Evolutionary conservation across 768 basidiomycete species (phyloP).

Genomic region (Leccinum aurantiacum): DNA sequence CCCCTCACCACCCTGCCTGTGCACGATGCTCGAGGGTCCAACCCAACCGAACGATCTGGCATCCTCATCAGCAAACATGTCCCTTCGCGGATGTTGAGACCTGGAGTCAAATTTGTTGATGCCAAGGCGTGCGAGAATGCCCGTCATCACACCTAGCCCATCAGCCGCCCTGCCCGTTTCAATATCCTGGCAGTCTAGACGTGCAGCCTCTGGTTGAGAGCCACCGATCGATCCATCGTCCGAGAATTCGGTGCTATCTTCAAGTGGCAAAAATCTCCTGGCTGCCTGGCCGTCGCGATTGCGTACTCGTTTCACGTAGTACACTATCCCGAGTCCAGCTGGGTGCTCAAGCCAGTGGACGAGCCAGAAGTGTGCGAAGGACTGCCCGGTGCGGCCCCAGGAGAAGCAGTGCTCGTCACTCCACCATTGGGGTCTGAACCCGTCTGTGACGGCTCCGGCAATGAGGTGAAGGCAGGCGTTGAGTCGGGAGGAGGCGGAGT

Average conservation of each 20-base stretch:
- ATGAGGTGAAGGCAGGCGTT: conserved; percentile 33
- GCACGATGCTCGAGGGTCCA: conserved; percentile 15
- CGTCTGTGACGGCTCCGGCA: conserved; percentile 37
- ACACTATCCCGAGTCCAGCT: conserved; percentile 40
- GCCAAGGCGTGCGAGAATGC: conserved; percentile 25
- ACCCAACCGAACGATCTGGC: conserved; percentile 44
- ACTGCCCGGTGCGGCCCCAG: conserved; percentile 9
- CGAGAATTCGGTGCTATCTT: conserved; percentile 19
- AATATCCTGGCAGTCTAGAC: conserved; percentile 3
- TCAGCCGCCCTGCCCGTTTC: neutral
- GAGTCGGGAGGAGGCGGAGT: conserved; percentile 36
- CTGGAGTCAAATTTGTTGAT: conserved; percentile 14
- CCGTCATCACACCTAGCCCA: conserved; percentile 9
- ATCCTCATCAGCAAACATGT: conserved; percentile 82
- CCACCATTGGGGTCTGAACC: conserved; percentile 15
- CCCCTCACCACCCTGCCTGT: conserved; percentile 43
- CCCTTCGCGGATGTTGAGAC: conserved; percentile 43
- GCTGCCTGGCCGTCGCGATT: conserved; percentile 4
- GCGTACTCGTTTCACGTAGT: conserved; percentile 43
- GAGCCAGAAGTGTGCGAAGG: conserved; percentile 18
- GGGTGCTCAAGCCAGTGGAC: conserved; percentile 21
- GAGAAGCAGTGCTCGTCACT: conserved; percentile 8
- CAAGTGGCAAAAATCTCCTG: conserved; percentile 21
- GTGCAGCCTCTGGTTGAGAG: conserved; percentile 7
- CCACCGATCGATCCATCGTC: conserved; percentile 9